These are phyloP conservation scores for Trypanosoma melophagium DNA, from an alignment of 208 protist genomes.

Conservation along the genomic window DNA sequence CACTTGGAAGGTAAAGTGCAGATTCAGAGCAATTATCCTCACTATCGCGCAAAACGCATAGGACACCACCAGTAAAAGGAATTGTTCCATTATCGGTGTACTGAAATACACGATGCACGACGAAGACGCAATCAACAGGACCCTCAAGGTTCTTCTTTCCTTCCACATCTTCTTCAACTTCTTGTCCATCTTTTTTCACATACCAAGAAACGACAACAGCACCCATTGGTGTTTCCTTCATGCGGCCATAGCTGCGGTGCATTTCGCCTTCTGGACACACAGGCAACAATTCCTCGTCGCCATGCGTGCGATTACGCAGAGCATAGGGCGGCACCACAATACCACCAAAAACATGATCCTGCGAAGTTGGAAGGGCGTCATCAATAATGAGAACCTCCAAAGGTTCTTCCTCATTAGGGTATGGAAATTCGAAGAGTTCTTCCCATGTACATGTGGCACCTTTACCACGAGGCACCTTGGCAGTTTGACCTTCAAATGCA, in stretches of 20 bases:
- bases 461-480: slow-evolving; percentile 73
- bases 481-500: slow-evolving; percentile 87
- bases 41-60: slow-evolving; percentile 86
- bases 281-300: slow-evolving; percentile 76
- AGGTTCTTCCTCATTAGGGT: slow-evolving; percentile 72
- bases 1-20: slow-evolving; percentile 48
- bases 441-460: slow-evolving; percentile 75
- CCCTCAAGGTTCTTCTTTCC: slow-evolving; percentile 64
- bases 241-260: slow-evolving; percentile 49
- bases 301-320: slow-evolving; percentile 62
- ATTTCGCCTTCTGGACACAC: slow-evolving; percentile 68
- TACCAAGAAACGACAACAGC: slow-evolving; percentile 83
- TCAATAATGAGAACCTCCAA: slow-evolving; percentile 86
- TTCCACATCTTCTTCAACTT: slow-evolving; percentile 51
- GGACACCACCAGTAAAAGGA: slow-evolving; percentile 66
- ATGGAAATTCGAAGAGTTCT: slow-evolving; percentile 89
- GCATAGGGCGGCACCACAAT: slow-evolving; percentile 64
- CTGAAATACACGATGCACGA: slow-evolving; percentile 86
- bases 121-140: slow-evolving; percentile 74
- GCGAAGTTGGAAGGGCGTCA: slow-evolving; percentile 51
- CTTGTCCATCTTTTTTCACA: slow-evolving; percentile 61
- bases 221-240: slow-evolving; percentile 75
- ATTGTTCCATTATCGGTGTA: slow-evolving; percentile 84
- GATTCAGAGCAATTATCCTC: slow-evolving; percentile 90
- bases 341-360: slow-evolving; percentile 69